A percentile compares a stretch with the other conserved stretches of the same genome.
phyloP scores from a whole-genome alignment of 2,329 filamentous ascomycete genomes.

The Alternaria arborescens region DNA sequence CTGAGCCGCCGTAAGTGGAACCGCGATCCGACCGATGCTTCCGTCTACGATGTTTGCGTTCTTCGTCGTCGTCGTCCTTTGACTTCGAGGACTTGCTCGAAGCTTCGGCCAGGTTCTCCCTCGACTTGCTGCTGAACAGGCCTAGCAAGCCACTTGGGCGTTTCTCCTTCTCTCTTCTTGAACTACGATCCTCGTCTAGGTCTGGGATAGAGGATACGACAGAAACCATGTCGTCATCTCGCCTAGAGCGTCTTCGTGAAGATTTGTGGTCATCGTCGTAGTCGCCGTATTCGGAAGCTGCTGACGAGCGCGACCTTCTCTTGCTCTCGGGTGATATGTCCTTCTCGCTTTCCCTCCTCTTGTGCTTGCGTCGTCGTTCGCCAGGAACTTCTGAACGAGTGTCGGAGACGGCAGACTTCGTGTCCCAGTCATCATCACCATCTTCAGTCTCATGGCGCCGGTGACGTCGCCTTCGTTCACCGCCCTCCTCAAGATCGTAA shows the following conservation, averaged over 20 bases:
- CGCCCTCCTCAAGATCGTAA: slow-evolving; percentile 43
- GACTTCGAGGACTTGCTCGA: slow-evolving; percentile 46
- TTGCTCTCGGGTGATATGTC: slow-evolving; percentile 42
- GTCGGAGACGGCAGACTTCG: slow-evolving; percentile 51
- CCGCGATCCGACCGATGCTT: slow-evolving; percentile 52
- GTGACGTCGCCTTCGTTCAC: slow-evolving; percentile 44
- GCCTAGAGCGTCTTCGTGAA: slow-evolving; percentile 52
- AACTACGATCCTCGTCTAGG: slow-evolving; percentile 51
- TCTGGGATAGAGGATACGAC: slow-evolving; percentile 52
- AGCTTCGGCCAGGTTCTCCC: slow-evolving; percentile 47
- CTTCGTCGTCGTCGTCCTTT: slow-evolving; percentile 49
- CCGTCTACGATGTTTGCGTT: slow-evolving; percentile 57
- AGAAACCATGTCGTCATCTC: slow-evolving; percentile 55
- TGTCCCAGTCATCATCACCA: slow-evolving; percentile 51
- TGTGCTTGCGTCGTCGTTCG: slow-evolving; percentile 48
- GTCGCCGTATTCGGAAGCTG: slow-evolving; percentile 54
- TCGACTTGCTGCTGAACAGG: slow-evolving; percentile 57
- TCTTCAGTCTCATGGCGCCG: slow-evolving; percentile 48
- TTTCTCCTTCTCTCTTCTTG: slow-evolving; percentile 52
- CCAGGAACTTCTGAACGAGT: slow-evolving; percentile 47
- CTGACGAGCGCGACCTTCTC: slow-evolving; percentile 40
- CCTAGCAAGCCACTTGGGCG: slow-evolving; percentile 58
- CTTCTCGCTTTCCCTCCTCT: slow-evolving; percentile 41
- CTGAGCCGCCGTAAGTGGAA: slow-evolving; percentile 50
- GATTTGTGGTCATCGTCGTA: slow-evolving; percentile 51